Base-by-base conservation (phyloP, 495 filamentous ascomycete species). In the Tuber brumale region DNA sequence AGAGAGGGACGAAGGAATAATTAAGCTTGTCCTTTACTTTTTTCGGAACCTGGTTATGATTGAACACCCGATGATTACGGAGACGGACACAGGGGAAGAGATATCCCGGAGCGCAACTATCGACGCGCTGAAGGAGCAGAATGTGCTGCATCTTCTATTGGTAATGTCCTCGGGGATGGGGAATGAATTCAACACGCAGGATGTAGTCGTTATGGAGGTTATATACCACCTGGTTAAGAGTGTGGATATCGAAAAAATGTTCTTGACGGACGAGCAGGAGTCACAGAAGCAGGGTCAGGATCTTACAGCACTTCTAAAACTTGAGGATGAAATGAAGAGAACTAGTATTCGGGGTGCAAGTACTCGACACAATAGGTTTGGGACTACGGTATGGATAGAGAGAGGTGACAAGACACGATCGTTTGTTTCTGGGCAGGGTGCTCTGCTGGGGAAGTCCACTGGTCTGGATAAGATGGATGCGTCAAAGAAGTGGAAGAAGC, bases 351-450 rank as follows among this genome's bases (percentile, higher is more conserved):
- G 90, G 78, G 91, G 91, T 79, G 92, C 92, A 9, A 93, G 94
- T 3, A 94, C 94, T 10, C 86, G 96, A 48, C 96, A 99, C 83
- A 96, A 94, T 77, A 88, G 96, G 72, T 99, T 97, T 82, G 96
- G 96, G 2, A 97, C 94, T 21, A 97, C 97, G 91, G 91, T 97
- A 31, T 98, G 96, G 95, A 90, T 99, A 61, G 93, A 97, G 85
- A 87, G 93, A 72, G 92, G 92, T 74, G 92, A 95, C 82, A 88
- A 89, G 10, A 93, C 92, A 79, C 86, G 95, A 70, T 90, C 92
- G 9, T 95, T 94, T 0, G 90, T 99, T 3, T 93, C 93, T 3
- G 96, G 96, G 14, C 96, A 98, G 83, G 90, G 92, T 78, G 90
- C 91, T 23, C 87, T 98, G 72, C 78, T 81, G 18, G 80, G 81